Conservation (phyloP, 768 basidiomycete genomes). For the Suillus subluteus region DNA sequence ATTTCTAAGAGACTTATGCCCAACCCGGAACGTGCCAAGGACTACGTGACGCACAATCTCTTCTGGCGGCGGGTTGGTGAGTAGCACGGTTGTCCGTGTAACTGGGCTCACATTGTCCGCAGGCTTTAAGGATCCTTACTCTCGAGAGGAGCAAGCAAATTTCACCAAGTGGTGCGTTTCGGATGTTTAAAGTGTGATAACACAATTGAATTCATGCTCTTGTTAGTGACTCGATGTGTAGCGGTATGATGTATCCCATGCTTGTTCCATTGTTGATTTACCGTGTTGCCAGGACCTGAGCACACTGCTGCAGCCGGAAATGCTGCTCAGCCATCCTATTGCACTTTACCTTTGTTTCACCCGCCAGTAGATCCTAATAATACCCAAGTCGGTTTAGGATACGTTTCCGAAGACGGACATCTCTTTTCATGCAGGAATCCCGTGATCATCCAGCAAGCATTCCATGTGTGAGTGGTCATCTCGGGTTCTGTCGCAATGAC, state of each 20-base stretch:
- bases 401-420: slow-evolving; percentile 63
- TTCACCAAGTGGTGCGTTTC: slow-evolving; percentile 35
- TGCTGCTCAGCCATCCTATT: slow-evolving; percentile 54
- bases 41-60: slow-evolving; percentile 55
- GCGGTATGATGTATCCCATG: slow-evolving; percentile 34
- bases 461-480: slow-evolving; percentile 56
- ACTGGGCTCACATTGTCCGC: background rate
- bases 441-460: slow-evolving; percentile 51
- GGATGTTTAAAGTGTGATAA: background rate
- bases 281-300: slow-evolving; percentile 46
- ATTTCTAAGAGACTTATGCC: slow-evolving; percentile 47
- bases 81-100: background rate
- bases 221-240: slow-evolving; percentile 53
- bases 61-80: slow-evolving; percentile 62
- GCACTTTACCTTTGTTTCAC: slow-evolving; percentile 58
- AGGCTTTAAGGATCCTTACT: slow-evolving; percentile 70
- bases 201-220: background rate
- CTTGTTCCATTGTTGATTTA: background rate
- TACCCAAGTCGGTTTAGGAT: slow-evolving; percentile 38
- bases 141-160: slow-evolving; percentile 53
- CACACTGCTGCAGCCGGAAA: slow-evolving; percentile 43
- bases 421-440: slow-evolving; percentile 58
- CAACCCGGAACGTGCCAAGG: slow-evolving; percentile 50
- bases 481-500: slow-evolving; percentile 1
- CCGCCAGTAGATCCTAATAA: slow-evolving; percentile 33